These are phyloP conservation scores for Acanthamoeba comandoni DNA, from an alignment of 208 protist species.

Conservation along the genomic window DNA sequence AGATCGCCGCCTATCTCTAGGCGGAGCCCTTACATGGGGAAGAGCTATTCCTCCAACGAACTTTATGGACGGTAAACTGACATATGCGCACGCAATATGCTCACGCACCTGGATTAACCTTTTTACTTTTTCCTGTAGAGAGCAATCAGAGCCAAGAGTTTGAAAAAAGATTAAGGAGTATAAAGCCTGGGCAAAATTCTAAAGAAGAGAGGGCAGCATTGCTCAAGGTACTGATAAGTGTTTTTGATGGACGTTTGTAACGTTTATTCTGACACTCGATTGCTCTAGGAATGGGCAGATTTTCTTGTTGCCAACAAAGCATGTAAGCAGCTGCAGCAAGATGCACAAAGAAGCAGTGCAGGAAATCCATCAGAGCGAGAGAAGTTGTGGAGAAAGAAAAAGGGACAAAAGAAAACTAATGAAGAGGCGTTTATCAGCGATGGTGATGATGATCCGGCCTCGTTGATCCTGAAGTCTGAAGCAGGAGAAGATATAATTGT, in stretches of 20 bases:
- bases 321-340: not conserved
- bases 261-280: no score
- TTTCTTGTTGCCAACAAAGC: constrained; percentile 15
- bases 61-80: not conserved
- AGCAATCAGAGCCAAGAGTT: constrained; percentile 17
- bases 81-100: not conserved
- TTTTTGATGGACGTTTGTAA: no score
- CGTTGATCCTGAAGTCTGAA: no score
- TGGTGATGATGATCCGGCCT: no score
- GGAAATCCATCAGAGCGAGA: no score
- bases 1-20: not conserved
- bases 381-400: no score
- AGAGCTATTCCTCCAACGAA: not conserved
- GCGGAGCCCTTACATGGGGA: not conserved
- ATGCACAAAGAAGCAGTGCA: no score
- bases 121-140: not conserved
- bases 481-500: no score
- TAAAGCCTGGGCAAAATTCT: constrained; percentile 20
- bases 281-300: constrained; percentile 46
- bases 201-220: constrained; percentile 24
- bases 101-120: not conserved
- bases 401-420: no score
- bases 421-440: no score
- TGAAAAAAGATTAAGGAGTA: constrained; percentile 19
- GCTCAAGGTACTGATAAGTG: not conserved